Evolutionary conservation across 805 yeast genomes (phyloP).

Genomic region (Saturnispora sanitii): DNA sequence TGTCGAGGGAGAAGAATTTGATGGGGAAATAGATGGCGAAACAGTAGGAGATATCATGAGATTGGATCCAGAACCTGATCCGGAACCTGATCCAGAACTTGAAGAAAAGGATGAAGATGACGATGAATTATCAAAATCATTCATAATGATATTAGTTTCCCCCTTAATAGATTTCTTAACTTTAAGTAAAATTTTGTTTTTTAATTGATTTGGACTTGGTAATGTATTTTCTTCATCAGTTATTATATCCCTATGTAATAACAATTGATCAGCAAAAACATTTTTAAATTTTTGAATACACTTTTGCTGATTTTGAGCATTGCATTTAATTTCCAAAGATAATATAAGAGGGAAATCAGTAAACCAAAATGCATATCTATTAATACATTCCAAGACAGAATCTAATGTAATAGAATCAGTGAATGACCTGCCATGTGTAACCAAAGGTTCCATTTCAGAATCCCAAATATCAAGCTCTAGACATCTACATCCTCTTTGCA

Average conservation of each 20-base stretch:
- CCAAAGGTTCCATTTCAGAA: conserved; percentile 61
- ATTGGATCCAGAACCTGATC: too few relatives aligned
- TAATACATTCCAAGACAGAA: conserved; percentile 62
- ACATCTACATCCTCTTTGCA: conserved; percentile 89
- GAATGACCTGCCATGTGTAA: conserved; percentile 81
- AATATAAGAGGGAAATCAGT: conserved; percentile 79
- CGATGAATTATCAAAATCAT: neutral
- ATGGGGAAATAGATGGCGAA: conserved; percentile 10
- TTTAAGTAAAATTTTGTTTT: conserved; percentile 65
- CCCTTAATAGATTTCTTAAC: conserved; percentile 45
- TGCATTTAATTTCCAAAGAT: conserved; percentile 81
- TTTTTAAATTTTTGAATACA: conserved; percentile 45
- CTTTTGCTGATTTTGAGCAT: conserved; percentile 51
- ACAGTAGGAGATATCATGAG: conserved; percentile 2
- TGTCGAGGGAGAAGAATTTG: conserved; percentile 26
- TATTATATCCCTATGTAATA: conserved; percentile 26
- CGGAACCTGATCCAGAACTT: neutral
- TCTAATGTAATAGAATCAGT: conserved; percentile 62
- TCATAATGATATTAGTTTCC: conserved; percentile 7
- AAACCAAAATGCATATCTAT: conserved; percentile 80
- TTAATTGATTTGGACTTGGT: conserved; percentile 69
- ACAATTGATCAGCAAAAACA: conserved; percentile 49
- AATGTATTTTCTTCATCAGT: conserved; percentile 23
- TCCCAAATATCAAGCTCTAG: conserved; percentile 97
- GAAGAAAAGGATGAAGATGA: conserved; percentile 19